phyloP scores from a whole-genome alignment of 2,329 filamentous ascomycete species.

The Parastagonospora nodorum region DNA sequence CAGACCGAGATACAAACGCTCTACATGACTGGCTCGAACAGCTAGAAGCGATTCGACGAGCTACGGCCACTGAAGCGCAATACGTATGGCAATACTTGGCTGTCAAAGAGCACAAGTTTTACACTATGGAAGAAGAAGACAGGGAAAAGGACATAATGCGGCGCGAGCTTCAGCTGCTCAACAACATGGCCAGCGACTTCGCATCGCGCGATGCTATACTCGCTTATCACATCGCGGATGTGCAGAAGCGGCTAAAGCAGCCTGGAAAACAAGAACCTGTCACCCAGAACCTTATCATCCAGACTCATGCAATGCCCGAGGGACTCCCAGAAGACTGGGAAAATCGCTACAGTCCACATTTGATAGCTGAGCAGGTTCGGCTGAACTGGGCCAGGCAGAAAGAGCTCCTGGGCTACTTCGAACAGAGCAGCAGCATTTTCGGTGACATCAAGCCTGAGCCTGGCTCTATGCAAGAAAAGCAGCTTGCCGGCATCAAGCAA shows the following conservation, averaged over 20 bases:
- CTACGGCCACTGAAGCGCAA: constrained; percentile 11
- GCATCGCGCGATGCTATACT: constrained; percentile 13
- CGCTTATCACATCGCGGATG: constrained; percentile 19
- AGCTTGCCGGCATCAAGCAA: constrained; percentile 3
- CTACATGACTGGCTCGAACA: constrained; percentile 21
- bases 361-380: constrained; percentile 9
- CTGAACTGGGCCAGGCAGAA: constrained; percentile 12
- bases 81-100: constrained; percentile 20
- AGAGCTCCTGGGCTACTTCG: constrained; percentile 1
- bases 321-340: not conserved
- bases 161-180: constrained; percentile 23
- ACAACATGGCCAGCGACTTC: constrained; percentile 12
- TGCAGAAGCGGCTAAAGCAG: constrained; percentile 19
- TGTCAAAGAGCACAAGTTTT: constrained; percentile 21
- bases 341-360: constrained; percentile 3
- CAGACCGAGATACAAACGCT: constrained; percentile 9
- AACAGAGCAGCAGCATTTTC: constrained; percentile 4
- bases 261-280: constrained; percentile 4
- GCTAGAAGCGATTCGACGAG: constrained; percentile 12
- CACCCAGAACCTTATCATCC: not conserved
- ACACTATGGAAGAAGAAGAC: constrained; percentile 13
- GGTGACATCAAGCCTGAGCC: constrained; percentile 4
- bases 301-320: not conserved
- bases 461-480: not conserved
- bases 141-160: constrained; percentile 17